Evolutionary conservation across 2,329 filamentous ascomycete genomes (phyloP).

Genomic region (Colletotrichum orbiculare): DNA sequence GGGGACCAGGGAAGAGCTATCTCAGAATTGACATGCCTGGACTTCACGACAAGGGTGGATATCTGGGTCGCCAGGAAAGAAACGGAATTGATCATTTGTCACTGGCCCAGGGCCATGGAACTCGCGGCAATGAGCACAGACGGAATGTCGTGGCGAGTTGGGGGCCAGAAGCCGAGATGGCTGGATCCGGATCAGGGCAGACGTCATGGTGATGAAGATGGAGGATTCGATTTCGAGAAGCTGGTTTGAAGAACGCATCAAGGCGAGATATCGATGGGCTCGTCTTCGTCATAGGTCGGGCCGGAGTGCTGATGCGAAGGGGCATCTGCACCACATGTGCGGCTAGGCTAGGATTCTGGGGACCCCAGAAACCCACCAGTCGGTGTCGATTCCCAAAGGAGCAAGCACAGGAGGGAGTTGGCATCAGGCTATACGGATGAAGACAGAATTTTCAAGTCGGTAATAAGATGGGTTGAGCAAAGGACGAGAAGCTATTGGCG

Average conservation of each 20-base stretch:
- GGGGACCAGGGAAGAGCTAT: constrained; percentile 5
- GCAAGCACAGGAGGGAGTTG: constrained; percentile 10
- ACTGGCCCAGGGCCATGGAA: constrained; percentile 1
- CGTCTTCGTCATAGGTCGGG: constrained; percentile 1
- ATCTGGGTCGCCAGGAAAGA: constrained; percentile 5
- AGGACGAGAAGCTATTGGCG: constrained; percentile 11
- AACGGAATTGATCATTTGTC: constrained; percentile 4
- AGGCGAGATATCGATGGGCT: constrained; percentile 3
- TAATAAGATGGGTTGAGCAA: not conserved
- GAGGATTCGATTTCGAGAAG: not conserved
- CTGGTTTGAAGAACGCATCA: not conserved
- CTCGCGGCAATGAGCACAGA: constrained; percentile 9
- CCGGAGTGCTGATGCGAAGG: constrained; percentile 16
- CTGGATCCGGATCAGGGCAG: not conserved
- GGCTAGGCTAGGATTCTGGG: constrained; percentile 28
- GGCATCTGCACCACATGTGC: constrained; percentile 13
- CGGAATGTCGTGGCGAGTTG: constrained; percentile 9
- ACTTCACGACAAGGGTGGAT: constrained; percentile 1
- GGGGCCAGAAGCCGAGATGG: constrained; percentile 1
- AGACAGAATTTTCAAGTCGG: constrained; percentile 10
- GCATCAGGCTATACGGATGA: constrained; percentile 28
- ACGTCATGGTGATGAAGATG: constrained; percentile 12
- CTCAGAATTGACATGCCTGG: constrained; percentile 5
- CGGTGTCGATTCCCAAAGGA: constrained; percentile 17
- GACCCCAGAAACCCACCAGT: constrained; percentile 33